Conservation (phyloP, 805 yeast species). For the Starmera caribaea region DNA sequence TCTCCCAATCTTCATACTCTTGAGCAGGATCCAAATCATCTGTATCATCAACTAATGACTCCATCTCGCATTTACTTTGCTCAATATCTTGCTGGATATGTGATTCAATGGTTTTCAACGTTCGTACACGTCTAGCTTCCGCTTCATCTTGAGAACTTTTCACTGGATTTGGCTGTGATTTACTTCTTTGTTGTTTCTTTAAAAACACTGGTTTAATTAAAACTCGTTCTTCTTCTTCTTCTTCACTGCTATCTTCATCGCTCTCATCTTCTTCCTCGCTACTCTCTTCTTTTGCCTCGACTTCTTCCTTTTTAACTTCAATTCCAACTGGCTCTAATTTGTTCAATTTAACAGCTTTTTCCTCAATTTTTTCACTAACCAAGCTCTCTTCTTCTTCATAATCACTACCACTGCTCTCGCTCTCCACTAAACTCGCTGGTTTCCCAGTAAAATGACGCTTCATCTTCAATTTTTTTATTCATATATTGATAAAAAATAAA, state of each 20-base stretch:
- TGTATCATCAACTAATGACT: constrained; percentile 40
- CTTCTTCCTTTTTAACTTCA: constrained; percentile 21
- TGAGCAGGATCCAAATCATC: constrained; percentile 47
- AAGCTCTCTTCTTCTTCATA: neutral
- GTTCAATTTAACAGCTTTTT: neutral
- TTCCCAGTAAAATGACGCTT: constrained; percentile 10
- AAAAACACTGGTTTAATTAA: constrained; percentile 18
- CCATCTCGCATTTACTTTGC: constrained; percentile 13
- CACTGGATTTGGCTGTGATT: constrained; percentile 3
- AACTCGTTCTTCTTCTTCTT: constrained; percentile 8
- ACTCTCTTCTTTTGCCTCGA: constrained; percentile 22
- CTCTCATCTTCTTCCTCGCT: constrained; percentile 17
- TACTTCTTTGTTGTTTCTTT: constrained; percentile 8
- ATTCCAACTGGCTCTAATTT: constrained; percentile 13
- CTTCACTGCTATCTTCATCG: constrained; percentile 7
- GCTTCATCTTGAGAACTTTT: neutral
- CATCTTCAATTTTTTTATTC: constrained; percentile 19
- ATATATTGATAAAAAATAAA: constrained; percentile 3
- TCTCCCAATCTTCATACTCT: constrained; percentile 49
- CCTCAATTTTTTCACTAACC: neutral
- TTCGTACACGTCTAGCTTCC: constrained; percentile 12
- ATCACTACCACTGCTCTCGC: constrained; percentile 1
- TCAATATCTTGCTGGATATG: constrained; percentile 17
- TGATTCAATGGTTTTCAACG: constrained; percentile 15
- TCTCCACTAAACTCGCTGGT: constrained; percentile 2